Base-by-base conservation (phyloP, 768 basidiomycete genomes). In the Baorangia bicolor region DNA sequence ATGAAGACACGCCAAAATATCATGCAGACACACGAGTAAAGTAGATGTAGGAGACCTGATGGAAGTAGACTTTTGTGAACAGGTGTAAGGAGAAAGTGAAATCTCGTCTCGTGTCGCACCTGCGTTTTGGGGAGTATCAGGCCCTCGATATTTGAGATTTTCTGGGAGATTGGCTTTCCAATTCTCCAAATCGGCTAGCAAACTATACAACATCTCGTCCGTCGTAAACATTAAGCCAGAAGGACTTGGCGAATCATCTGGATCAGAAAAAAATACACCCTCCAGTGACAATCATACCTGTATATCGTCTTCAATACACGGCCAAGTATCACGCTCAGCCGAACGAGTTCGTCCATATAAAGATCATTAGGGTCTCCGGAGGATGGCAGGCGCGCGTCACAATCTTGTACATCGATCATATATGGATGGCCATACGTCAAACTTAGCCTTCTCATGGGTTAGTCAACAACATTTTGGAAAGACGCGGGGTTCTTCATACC, bases 1-100 rank as follows among this genome's bases (percentile, higher is more conserved):
- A 98, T 95, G 77, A 98, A 98, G 31, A 97, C 94, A 47, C 96
- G 88, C 87, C 93, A 97, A 74, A 97, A 95, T 71, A 98, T 90
- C 86, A 98, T 97, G 62, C 86, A 88, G 41, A 98, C 86, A 66
- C 91, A 93, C 30, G 90, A 83, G 69, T 92, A 94, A 38, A 93
- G 78, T 49, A 98, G 72, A 71, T 97, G 94, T 23, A 99, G 77
- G 52, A 97, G 77, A 39, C 96, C 95, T 92, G 62, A 21, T 28
- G 18, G 30, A 52, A 42, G 47, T 13, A 13, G 21, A 8, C 12
- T 41, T 49, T 37, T 27, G 51, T 58, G 30, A 60, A 55, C 51
- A 46, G 16, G 28, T 40, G 42, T 44, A 20, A 44, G n/a, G 3
- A 33, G 23, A 30, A 37, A 27, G 28, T 27, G 5, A 23, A 34